phyloP scores from a whole-genome alignment of 106 monocot species.

The Alisma plantagoaquatica region DNA sequence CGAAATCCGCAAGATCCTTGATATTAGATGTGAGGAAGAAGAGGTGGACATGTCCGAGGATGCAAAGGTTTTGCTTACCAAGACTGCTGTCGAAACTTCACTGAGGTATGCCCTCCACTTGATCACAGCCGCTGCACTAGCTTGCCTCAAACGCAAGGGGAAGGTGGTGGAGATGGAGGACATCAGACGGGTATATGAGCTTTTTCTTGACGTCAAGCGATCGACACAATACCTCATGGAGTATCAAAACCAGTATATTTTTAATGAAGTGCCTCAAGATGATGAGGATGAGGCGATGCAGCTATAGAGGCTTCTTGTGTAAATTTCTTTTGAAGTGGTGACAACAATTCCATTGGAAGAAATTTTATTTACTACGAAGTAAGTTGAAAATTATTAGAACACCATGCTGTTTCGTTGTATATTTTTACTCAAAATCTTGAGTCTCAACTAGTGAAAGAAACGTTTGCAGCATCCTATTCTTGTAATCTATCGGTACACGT shows the following conservation, averaged over 20 bases:
- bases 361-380: too few species aligned
- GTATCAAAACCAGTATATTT: conserved; percentile 89
- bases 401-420: too few species aligned
- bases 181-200: conserved; percentile 69
- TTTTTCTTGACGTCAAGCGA: conserved; percentile 93
- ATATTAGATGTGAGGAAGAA: conserved; percentile 83
- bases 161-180: conserved; percentile 88
- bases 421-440: too few species aligned
- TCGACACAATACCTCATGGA: conserved; percentile 92
- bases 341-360: too few species aligned
- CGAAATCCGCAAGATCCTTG: conserved; percentile 75
- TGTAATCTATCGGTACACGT: too few species aligned
- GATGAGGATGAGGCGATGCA: conserved; percentile 54
- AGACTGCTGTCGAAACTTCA: conserved; percentile 81
- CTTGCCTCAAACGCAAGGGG: conserved; percentile 72
- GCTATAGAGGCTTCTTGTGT: too few species aligned
- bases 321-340: too few species aligned
- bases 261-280: conserved; percentile 51
- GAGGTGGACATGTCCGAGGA: conserved; percentile 90
- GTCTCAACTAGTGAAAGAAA: too few species aligned
- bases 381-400: too few species aligned
- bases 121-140: conserved; percentile 75
- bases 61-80: conserved; percentile 66
- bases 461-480: too few species aligned
- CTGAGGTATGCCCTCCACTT: conserved; percentile 77